These are phyloP conservation scores for Coniosporium apollinis DNA, from an alignment of 495 filamentous ascomycete genomes.

Conservation along the genomic window DNA sequence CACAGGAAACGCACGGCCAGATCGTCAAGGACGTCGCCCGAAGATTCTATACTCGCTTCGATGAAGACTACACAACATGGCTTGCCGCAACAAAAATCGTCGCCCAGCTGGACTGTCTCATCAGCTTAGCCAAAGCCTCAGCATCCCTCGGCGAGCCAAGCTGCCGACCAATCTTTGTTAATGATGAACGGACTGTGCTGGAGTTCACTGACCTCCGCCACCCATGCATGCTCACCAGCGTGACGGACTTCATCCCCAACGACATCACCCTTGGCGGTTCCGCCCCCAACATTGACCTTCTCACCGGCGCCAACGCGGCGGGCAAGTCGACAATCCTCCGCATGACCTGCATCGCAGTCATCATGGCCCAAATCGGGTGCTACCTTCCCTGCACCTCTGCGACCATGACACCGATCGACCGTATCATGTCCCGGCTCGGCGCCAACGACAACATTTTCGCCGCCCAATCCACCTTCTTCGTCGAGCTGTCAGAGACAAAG, in stretches of 20 bases:
- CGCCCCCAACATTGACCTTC: constrained; percentile 63
- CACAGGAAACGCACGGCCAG: constrained; percentile 86
- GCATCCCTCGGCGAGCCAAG: constrained; percentile 64
- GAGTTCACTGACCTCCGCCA: constrained; percentile 88
- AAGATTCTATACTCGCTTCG: constrained; percentile 75
- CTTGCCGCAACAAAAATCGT: constrained; percentile 71
- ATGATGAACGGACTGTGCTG: constrained; percentile 65
- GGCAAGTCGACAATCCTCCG: constrained; percentile 96
- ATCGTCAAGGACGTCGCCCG: constrained; percentile 75
- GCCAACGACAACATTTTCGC: constrained; percentile 99
- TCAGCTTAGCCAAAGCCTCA: constrained; percentile 81
- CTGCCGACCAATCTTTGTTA: constrained; percentile 75
- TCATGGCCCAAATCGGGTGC: constrained; percentile 97
- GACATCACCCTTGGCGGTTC: constrained; percentile 76
- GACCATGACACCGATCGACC: constrained; percentile 77
- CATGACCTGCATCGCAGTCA: constrained; percentile 94
- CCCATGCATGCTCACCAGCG: constrained; percentile 77
- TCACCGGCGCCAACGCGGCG: constrained; percentile 94
- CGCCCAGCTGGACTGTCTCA: constrained; percentile 86
- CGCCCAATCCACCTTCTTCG: constrained; percentile 95
- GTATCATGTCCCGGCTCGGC: constrained; percentile 97
- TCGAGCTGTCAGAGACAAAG: constrained; percentile 93
- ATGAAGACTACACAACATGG: constrained; percentile 77
- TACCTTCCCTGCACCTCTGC: constrained; percentile 76
- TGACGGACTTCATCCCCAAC: constrained; percentile 94